Base-by-base conservation (phyloP, 345 rosid species). In the Hirschfeldia incana region DNA sequence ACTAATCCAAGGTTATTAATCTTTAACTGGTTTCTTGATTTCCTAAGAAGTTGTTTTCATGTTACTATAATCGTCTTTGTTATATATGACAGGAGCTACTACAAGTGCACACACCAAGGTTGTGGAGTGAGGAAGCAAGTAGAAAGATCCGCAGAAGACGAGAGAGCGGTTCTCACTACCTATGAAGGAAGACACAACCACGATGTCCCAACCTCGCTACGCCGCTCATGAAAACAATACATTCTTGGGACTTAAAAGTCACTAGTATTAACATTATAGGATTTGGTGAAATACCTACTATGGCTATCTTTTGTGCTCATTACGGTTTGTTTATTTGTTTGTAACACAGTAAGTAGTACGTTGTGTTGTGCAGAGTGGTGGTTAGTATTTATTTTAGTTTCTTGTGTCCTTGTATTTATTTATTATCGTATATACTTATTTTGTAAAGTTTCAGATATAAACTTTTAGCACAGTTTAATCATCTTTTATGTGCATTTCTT, bases 141-240 rank as follows among this genome's bases (percentile, higher is more conserved):
- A 2, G 98, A 94, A 88, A 81, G 98, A 83, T 97, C 98, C 2
- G 88, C 94, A 4, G 92, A 91, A 42, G 98, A 94, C 79, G 80
- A 85, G 2, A 84, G 94, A 83, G 89, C 97, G 4, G 98, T 94
- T 85, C 92, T 94, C 84, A 94, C 98, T 59, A 94, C 98, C 78
- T 94, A 94, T 12, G 98, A 94, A 77, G 98, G 98, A 28, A 94
- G 94, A 85, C 98, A 94, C 86, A 91, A 91, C 78, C 98, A 94
- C 71, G 97, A 93, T 71, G 88, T 93, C 75, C 98, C 98, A 0
- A 55, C 79, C 4, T 65, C 79, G 42, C 34, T 69, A 55, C 83
- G 98, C 87, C 2, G 93, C 93, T 81, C 97, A 94, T 0, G 97
- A 97, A 57, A 68, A 30, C 39, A 66, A 9, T 21, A 37, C 42